Conservation (phyloP, 1,284 basidiomycete genomes). For the Microbotryomycetes sp. region DNA sequence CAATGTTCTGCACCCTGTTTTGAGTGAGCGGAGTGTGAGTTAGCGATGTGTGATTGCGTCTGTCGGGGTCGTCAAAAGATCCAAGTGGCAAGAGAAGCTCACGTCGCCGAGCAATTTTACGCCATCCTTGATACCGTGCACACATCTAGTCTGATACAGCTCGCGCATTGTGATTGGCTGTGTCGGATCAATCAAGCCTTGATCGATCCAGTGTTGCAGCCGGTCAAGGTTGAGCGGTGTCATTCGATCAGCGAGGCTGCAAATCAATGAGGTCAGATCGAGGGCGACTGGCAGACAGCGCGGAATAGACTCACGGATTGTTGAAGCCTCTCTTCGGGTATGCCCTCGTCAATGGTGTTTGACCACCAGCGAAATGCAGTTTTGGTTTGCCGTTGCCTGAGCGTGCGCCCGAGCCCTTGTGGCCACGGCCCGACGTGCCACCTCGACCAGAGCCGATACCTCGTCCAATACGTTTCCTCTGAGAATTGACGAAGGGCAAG, state of each 20-base stretch:
- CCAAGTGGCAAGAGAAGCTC: conserved; percentile 38
- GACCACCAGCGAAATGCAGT: conserved; percentile 83
- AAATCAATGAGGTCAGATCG: conserved; percentile 8
- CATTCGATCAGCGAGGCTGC: conserved; percentile 19
- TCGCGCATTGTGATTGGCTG: conserved; percentile 84
- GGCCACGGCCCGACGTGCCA: conserved; percentile 84
- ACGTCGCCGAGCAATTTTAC: conserved; percentile 85
- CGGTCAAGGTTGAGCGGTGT: conserved; percentile 71
- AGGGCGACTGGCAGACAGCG: not conserved
- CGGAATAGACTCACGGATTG: conserved; percentile 62
- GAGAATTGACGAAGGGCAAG: conserved; percentile 7
- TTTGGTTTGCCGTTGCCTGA: conserved; percentile 77
- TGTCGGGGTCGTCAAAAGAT: conserved; percentile 10
- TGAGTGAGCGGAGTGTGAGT: conserved; percentile 9
- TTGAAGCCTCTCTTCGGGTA: conserved; percentile 92
- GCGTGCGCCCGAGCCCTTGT: conserved; percentile 93
- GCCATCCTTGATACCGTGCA: conserved; percentile 82
- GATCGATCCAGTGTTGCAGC: conserved; percentile 84
- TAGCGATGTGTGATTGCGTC: not conserved
- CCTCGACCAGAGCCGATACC: conserved; percentile 86
- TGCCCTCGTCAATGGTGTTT: conserved; percentile 83
- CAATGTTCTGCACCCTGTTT: conserved; percentile 60
- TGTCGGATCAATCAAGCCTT: conserved; percentile 68
- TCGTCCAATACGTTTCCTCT: conserved; percentile 88
- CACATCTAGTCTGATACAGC: conserved; percentile 73